Evolutionary conservation across 306 rosid genomes (phyloP).

Genomic region (Trifolium dubium): DNA sequence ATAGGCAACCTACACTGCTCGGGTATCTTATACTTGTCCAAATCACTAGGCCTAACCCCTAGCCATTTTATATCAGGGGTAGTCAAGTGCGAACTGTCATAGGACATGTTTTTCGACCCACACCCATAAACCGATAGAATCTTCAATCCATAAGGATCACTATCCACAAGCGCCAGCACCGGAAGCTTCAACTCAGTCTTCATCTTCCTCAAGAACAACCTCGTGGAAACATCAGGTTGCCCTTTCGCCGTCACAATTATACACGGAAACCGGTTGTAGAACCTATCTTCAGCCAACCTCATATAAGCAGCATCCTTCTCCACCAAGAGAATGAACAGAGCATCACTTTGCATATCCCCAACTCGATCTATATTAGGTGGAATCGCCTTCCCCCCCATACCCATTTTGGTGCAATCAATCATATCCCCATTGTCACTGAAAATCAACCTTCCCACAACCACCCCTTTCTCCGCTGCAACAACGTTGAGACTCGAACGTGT

Average conservation of each 20-base stretch:
- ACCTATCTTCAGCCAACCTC: slow-evolving; percentile 88
- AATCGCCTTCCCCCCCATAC: slow-evolving; percentile 93
- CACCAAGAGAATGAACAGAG: slow-evolving; percentile 78
- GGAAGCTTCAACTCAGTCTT: slow-evolving; percentile 87
- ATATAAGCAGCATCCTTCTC: slow-evolving; percentile 97
- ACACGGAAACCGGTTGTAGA: slow-evolving; percentile 86
- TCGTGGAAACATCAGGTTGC: slow-evolving; percentile 87
- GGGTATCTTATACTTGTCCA: slow-evolving; percentile 92
- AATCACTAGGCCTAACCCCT: slow-evolving; percentile 87
- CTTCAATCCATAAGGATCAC: slow-evolving; percentile 92
- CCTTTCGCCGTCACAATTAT: slow-evolving; percentile 84
- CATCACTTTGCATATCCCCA: slow-evolving; percentile 94
- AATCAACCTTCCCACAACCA: slow-evolving; percentile 83
- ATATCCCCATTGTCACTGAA: slow-evolving; percentile 94
- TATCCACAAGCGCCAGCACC: slow-evolving; percentile 85
- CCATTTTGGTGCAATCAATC: slow-evolving; percentile 97
- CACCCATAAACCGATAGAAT: slow-evolving; percentile 89
- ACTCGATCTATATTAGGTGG: slow-evolving; percentile 91
- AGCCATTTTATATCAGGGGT: slow-evolving; percentile 96
- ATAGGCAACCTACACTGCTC: slow-evolving; percentile 90
- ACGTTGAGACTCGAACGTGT: slow-evolving; percentile 88
- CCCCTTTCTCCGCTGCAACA: slow-evolving; percentile 88
- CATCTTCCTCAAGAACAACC: slow-evolving; percentile 91
- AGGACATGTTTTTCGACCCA: slow-evolving; percentile 94
- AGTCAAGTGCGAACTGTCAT: slow-evolving; percentile 87